Percentiles rank a stretch among this genome's conserved stretches.
phyloP scores from a whole-genome alignment of 208 protist genomes.

The Phytomonas sp. region DNA sequence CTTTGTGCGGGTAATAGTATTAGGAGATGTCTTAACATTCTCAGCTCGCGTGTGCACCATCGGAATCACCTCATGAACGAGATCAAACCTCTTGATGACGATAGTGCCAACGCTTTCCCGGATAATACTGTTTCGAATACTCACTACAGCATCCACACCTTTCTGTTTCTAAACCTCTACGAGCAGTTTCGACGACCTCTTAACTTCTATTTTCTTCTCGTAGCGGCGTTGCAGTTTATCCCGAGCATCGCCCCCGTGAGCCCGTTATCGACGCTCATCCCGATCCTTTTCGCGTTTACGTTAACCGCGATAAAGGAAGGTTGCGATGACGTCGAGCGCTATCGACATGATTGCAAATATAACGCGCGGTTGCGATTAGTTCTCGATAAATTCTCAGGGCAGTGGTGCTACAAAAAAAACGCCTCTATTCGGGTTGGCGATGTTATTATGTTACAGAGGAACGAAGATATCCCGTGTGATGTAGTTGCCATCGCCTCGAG shows the following conservation, averaged over 20 bases:
- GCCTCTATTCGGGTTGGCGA: conserved; percentile 74
- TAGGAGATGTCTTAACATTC: too few relatives aligned
- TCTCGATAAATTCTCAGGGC: conserved; percentile 12
- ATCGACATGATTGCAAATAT: conserved; percentile 63
- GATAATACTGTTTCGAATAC: conserved; percentile 88
- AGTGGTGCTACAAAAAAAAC: conserved; percentile 34
- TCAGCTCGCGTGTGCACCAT: not conserved
- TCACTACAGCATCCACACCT: conserved; percentile 93
- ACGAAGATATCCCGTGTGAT: conserved; percentile 91
- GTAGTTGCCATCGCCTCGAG: conserved; percentile 66
- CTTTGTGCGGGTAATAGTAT: too few relatives aligned
- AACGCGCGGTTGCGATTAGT: conserved; percentile 58
- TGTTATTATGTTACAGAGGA: conserved; percentile 54
- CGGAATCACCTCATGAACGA: conserved; percentile 22
- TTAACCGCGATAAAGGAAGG: conserved; percentile 92
- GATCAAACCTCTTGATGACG: conserved; percentile 31
- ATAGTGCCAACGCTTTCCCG: conserved; percentile 29
- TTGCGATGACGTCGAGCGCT: conserved; percentile 91
- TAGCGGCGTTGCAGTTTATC: conserved; percentile 89
- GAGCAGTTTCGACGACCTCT: conserved; percentile 94
- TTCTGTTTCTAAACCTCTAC: conserved; percentile 94
- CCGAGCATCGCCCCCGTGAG: conserved; percentile 89
- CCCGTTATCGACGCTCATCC: conserved; percentile 86
- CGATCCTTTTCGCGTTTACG: conserved; percentile 89
- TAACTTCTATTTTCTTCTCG: conserved; percentile 96